Evolutionary conservation across 495 filamentous ascomycete species (phyloP).

Genomic region (Aspergillus taichungensis): DNA sequence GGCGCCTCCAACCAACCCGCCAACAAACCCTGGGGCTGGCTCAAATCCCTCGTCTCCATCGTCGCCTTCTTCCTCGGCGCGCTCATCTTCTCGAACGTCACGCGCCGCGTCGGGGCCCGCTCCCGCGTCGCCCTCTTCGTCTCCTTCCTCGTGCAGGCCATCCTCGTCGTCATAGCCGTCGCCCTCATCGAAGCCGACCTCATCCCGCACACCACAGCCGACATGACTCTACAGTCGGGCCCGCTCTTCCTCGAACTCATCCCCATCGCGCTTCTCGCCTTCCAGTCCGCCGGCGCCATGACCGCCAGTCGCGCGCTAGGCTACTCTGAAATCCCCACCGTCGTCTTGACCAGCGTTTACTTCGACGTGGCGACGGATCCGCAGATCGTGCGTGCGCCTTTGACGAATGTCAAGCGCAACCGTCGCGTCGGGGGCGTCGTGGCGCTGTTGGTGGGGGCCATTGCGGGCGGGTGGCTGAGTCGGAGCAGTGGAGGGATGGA

Average conservation of each 20-base stretch:
- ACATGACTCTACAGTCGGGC: slow-evolving; percentile 18
- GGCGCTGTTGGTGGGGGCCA: slow-evolving; percentile 49
- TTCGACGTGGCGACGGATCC: slow-evolving; percentile 58
- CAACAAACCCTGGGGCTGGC: slow-evolving; percentile 49
- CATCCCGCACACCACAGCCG: slow-evolving; percentile 32
- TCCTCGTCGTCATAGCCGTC: slow-evolving; percentile 49
- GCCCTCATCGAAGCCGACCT: slow-evolving; percentile 44
- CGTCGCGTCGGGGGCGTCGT: slow-evolving; percentile 49
- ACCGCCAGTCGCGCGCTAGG: slow-evolving; percentile 54
- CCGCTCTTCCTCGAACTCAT: slow-evolving; percentile 40
- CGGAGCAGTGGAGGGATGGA: slow-evolving; percentile 45
- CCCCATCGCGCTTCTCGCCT: slow-evolving; percentile 56
- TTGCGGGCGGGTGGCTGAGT: slow-evolving; percentile 56
- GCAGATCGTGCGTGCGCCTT: slow-evolving; percentile 34
- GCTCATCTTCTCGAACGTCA: slow-evolving; percentile 34
- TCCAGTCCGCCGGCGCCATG: slow-evolving; percentile 65
- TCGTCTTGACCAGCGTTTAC: slow-evolving; percentile 63
- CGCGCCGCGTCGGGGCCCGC: slow-evolving; percentile 25
- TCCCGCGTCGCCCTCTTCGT: slow-evolving; percentile 44
- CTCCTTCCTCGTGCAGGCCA: slow-evolving; percentile 50
- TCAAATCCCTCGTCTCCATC: slow-evolving; percentile 56
- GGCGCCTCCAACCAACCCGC: slow-evolving; percentile 34
- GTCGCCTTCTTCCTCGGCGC: slow-evolving; percentile 47
- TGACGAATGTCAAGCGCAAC: slow-evolving; percentile 55
- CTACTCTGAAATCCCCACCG: slow-evolving; percentile 62